phyloP scores from a whole-genome alignment of 2,329 filamentous ascomycete species.

The Cladosporium austrohemisphaericum region DNA sequence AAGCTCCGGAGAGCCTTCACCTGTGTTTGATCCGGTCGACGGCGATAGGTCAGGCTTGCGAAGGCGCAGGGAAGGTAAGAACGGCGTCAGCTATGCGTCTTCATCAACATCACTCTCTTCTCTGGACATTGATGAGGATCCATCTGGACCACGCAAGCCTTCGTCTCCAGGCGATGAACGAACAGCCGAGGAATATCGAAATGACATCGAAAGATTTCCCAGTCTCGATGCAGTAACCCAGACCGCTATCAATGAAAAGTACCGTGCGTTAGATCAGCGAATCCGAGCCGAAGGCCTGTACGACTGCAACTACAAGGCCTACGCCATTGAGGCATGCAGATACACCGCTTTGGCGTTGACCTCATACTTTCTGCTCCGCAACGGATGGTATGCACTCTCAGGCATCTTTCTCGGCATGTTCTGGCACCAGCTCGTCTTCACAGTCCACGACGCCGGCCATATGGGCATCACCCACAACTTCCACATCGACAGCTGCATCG shows the following conservation, averaged over 20 bases:
- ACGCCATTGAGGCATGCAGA: constrained; percentile 68
- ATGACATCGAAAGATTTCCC: constrained; percentile 79
- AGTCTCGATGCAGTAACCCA: constrained; percentile 70
- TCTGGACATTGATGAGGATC: constrained; percentile 43
- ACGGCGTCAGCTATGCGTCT: constrained; percentile 31
- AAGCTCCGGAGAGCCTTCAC: constrained; percentile 56
- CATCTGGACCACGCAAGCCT: constrained; percentile 35
- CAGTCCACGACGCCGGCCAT: constrained; percentile 90
- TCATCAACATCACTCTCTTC: constrained; percentile 61
- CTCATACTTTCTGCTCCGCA: constrained; percentile 49
- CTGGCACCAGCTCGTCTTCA: constrained; percentile 95
- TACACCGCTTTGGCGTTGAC: constrained; percentile 65
- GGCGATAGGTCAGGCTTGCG: constrained; percentile 16
- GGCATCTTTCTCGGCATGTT: constrained; percentile 73
- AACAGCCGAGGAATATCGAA: constrained; percentile 68
- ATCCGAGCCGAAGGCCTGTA: constrained; percentile 75
- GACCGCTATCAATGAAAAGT: constrained; percentile 71
- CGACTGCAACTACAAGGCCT: constrained; percentile 77
- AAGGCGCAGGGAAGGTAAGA: not conserved
- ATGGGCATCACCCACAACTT: constrained; percentile 96
- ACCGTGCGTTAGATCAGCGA: constrained; percentile 69
- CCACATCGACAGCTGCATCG: constrained; percentile 75
- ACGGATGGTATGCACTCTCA: constrained; percentile 53
- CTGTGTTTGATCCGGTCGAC: constrained; percentile 55
- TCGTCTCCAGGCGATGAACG: constrained; percentile 64